These are phyloP conservation scores for Gossypioides kirkii DNA, from an alignment of 345 rosid species.

Conservation along the genomic window DNA sequence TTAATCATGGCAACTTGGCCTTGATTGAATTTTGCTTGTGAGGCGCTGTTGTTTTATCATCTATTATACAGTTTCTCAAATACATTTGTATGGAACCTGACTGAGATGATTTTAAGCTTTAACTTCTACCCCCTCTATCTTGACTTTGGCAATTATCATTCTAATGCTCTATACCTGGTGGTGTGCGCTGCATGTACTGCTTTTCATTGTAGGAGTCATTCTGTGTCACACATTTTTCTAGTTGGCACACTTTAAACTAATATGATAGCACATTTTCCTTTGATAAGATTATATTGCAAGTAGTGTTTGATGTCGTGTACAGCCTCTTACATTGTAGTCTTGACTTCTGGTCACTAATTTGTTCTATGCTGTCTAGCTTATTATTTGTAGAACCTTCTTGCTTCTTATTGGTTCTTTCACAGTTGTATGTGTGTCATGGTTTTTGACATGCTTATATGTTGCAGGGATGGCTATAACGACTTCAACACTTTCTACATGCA, in stretches of 20 bases:
- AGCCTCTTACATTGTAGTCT: neutral
- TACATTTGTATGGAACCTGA: neutral
- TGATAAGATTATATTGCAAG: neutral
- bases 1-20: constrained; percentile 1
- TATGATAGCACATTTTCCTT: neutral
- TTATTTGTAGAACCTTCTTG: neutral
- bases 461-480: constrained; percentile 99
- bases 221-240: neutral
- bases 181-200: neutral
- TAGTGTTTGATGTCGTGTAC: neutral
- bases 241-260: neutral
- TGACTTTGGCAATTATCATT: neutral
- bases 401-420: neutral
- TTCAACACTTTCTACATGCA: constrained; percentile 99
- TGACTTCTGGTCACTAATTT: neutral
- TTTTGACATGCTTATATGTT: constrained; percentile 31
- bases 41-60: neutral
- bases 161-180: neutral
- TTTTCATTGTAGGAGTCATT: neutral
- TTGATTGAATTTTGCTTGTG: neutral
- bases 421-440: neutral
- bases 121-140: neutral
- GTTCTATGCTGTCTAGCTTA: neutral
- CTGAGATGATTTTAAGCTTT: constrained; percentile 2
- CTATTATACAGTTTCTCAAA: neutral